Evolutionary conservation across 441 rosid genomes (phyloP).

Genomic region (Gossypium davidsonii): DNA sequence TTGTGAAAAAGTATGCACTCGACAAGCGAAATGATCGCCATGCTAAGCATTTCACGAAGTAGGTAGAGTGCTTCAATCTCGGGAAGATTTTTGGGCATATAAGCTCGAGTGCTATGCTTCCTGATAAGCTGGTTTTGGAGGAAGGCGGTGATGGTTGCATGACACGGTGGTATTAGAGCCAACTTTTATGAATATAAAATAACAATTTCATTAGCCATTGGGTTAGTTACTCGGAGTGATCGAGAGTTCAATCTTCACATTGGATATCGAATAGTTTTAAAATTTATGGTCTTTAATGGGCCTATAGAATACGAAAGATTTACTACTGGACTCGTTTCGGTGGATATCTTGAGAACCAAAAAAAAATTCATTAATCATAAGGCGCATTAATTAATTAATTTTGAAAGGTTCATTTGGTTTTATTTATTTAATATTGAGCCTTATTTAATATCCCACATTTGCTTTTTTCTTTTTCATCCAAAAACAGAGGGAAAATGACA

Average conservation of each 20-base stretch:
- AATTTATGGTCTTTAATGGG: too few relatives aligned
- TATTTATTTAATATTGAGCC: not conserved
- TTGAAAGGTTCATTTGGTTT: not conserved
- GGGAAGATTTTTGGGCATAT: not conserved
- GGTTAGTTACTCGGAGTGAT: not conserved
- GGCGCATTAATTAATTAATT: not conserved
- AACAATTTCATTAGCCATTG: not conserved
- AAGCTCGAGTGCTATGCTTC: not conserved
- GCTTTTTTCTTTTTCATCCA: not conserved
- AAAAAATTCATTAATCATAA: not conserved
- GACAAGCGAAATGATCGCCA: not conserved
- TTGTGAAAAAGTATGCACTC: not conserved
- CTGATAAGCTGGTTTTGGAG: not conserved
- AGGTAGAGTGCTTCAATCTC: not conserved
- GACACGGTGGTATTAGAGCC: not conserved
- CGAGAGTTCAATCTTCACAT: accelerated
- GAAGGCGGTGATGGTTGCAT: not conserved
- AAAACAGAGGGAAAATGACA: not conserved
- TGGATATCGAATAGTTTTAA: accelerated
- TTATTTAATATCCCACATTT: not conserved
- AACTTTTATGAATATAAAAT: not conserved
- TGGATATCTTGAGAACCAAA: too few relatives aligned
- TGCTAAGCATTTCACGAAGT: not conserved
- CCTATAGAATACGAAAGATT: too few relatives aligned
- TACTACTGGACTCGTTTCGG: too few relatives aligned